These are phyloP conservation scores for Rhodamnia rubescens DNA, from an alignment of 345 rosid species.

Conservation along the genomic window DNA sequence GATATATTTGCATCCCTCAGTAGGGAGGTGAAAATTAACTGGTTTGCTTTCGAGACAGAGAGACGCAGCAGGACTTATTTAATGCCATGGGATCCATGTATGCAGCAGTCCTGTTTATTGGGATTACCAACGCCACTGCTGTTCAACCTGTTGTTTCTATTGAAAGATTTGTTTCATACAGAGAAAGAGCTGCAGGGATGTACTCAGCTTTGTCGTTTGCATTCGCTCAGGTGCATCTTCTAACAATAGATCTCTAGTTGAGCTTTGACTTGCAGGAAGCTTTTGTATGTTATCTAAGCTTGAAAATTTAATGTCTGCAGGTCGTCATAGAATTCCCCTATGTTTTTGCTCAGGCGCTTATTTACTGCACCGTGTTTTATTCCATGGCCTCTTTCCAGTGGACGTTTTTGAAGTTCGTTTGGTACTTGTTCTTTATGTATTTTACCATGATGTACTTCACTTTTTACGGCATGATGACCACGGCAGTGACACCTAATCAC, in stretches of 20 bases:
- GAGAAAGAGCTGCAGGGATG: conserved; percentile 97
- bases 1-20: not conserved
- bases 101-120: conserved; percentile 78
- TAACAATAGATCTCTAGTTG: not conserved
- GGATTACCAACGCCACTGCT: conserved; percentile 80
- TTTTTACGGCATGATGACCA: conserved; percentile 96
- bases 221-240: conserved; percentile 67
- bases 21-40: not conserved
- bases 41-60: conserved; percentile 23
- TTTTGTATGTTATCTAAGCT: not conserved
- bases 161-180: conserved; percentile 86
- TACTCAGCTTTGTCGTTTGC: conserved; percentile 90
- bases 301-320: conserved; percentile 14
- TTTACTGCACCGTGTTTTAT: conserved; percentile 74
- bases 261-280: not conserved
- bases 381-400: conserved; percentile 89
- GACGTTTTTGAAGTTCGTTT: conserved; percentile 66
- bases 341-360: conserved; percentile 61
- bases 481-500: conserved; percentile 94
- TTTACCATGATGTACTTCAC: conserved; percentile 84
- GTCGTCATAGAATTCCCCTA: conserved; percentile 92
- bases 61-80: conserved; percentile 67
- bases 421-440: conserved; percentile 94
- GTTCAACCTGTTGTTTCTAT: conserved; percentile 97
- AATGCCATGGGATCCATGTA: conserved; percentile 98